phyloP scores from a whole-genome alignment of 202 grass and related monocot genomes.

The Thinopyrum obtusiflorum region DNA sequence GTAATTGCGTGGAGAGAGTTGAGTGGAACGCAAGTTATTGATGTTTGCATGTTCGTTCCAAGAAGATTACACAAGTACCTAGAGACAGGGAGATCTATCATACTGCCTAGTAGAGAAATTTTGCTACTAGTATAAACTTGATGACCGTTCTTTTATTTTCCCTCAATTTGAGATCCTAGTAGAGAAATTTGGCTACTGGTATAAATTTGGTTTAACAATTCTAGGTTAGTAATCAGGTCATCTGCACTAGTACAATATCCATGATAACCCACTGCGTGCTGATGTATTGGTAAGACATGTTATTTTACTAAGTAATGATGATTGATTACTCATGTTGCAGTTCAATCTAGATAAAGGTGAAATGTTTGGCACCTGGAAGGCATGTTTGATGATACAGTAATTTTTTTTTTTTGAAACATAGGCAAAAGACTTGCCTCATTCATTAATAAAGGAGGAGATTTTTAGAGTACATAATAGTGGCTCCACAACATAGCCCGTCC shows the following conservation, averaged over 20 bases:
- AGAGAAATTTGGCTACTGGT: too few species aligned
- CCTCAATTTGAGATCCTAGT: background rate
- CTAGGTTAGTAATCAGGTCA: background rate
- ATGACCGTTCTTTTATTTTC: background rate
- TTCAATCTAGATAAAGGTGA: background rate
- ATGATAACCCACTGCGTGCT: background rate
- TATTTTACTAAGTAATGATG: background rate
- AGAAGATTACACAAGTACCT: slow-evolving; percentile 2
- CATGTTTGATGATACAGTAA: background rate
- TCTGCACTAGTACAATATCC: background rate
- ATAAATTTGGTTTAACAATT: background rate
- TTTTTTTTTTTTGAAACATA: too few species aligned
- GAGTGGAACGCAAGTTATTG: background rate
- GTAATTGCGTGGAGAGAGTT: slow-evolving; percentile 20
- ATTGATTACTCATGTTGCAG: background rate
- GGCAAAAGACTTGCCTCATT: too few species aligned
- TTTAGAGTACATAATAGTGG: too few species aligned
- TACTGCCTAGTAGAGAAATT: background rate
- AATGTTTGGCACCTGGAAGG: background rate
- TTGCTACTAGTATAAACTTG: background rate
- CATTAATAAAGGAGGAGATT: too few species aligned
- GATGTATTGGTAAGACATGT: background rate
- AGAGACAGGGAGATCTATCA: background rate
- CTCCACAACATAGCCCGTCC: too few species aligned
- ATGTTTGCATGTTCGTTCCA: slow-evolving; percentile 2